Conservation (phyloP, 257 asterid species). For the Eustoma russellianum region DNA sequence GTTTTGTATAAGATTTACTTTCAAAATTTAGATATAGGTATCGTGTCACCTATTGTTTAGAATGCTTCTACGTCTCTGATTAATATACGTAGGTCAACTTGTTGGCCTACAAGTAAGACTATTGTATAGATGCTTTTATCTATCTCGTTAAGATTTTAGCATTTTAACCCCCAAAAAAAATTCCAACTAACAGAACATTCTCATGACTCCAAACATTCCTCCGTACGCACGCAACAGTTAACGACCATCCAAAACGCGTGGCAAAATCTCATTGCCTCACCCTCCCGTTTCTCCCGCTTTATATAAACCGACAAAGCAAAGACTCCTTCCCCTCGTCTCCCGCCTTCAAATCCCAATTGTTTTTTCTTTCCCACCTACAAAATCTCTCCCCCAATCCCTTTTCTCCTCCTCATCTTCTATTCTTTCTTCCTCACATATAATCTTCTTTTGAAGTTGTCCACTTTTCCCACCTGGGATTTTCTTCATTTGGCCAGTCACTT, state of each 20-base stretch:
- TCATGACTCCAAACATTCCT: no score
- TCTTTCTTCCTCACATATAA: conserved; percentile 2
- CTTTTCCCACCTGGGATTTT: conserved; percentile 9
- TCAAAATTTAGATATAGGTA: no score
- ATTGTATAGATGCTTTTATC: no score
- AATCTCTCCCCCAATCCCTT: conserved; percentile 31
- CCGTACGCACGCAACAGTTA: background rate
- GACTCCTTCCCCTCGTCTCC: conserved; percentile 15
- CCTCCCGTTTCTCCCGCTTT: background rate
- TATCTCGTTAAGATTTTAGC: no score
- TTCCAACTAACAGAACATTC: no score
- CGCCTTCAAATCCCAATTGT: conserved; percentile 13
- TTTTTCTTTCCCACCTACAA: conserved; percentile 32
- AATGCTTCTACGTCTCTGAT: no score
- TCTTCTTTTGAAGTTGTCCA: no score
- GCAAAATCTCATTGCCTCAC: background rate
- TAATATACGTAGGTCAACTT: no score
- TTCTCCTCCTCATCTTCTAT: conserved; percentile 5
- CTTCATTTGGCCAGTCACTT: background rate
- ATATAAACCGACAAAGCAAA: background rate
- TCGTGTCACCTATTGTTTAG: no score
- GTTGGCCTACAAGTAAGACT: no score
- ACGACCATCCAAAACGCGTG: conserved; percentile 8
- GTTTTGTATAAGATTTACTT: no score
- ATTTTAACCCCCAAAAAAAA: no score